A percentile compares a stretch with the other conserved stretches of the same genome.
phyloP scores from a whole-genome alignment of 257 asterid genomes.

The Lycium ferocissimum region DNA sequence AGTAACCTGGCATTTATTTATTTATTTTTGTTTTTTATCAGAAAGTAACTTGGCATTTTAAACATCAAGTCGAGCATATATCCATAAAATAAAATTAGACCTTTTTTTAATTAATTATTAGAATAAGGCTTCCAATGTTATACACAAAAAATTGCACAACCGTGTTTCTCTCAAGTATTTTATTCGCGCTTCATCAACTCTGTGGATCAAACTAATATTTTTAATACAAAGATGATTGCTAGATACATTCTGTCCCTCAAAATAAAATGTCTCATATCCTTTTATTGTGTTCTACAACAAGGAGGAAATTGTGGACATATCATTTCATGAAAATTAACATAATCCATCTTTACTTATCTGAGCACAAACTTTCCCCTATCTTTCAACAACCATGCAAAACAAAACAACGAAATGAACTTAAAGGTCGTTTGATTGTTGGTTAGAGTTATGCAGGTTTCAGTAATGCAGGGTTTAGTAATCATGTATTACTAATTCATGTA shows the following conservation, averaged over 20 bases:
- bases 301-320: constrained; percentile 10
- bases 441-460: neutral
- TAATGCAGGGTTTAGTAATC: neutral
- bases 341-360: constrained; percentile 7
- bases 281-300: neutral
- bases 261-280: neutral
- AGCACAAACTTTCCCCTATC: neutral
- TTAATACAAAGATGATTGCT: neutral
- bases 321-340: neutral
- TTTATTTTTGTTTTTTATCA: neutral
- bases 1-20: constrained; percentile 7
- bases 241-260: neutral
- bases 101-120: neutral
- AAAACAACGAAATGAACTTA: neutral
- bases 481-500: neutral
- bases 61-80: neutral
- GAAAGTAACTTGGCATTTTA: constrained; percentile 14
- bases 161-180: neutral
- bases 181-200: neutral
- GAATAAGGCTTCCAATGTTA: neutral
- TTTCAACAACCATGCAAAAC: constrained; percentile 3
- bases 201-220: neutral
- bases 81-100: neutral
- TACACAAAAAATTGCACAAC: too few relatives aligned
- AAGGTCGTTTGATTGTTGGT: neutral